Evolutionary conservation across 2,329 filamentous ascomycete species (phyloP).

Genomic region (Colletotrichum incanum): DNA sequence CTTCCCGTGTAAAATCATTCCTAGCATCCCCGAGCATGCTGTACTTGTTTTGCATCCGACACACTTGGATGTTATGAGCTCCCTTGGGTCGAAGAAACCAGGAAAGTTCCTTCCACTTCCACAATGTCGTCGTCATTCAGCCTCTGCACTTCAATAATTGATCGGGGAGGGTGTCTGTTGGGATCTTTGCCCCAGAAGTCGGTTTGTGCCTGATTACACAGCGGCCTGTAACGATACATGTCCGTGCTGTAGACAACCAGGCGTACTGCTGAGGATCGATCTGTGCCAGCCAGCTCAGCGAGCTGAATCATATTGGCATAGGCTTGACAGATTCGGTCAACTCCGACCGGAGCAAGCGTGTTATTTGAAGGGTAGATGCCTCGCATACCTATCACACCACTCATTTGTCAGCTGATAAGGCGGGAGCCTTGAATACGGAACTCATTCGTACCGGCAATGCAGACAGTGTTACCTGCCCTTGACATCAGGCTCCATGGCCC

Average conservation of each 20-base stretch:
- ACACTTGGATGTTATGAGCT: not conserved
- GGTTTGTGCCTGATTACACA: slow-evolving; percentile 51
- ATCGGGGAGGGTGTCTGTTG: slow-evolving; percentile 50
- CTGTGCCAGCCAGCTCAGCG: slow-evolving; percentile 48
- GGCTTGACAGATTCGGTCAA: slow-evolving; percentile 50
- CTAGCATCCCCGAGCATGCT: not conserved
- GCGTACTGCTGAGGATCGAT: slow-evolving; percentile 45
- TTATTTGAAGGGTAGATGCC: slow-evolving; percentile 51
- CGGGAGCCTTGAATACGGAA: not conserved
- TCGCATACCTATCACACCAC: slow-evolving; percentile 48
- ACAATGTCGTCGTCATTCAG: slow-evolving; percentile 54
- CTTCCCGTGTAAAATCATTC: not conserved
- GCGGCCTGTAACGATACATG: slow-evolving; percentile 53
- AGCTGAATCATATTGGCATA: slow-evolving; percentile 52
- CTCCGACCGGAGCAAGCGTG: slow-evolving; percentile 49
- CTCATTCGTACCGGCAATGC: slow-evolving; percentile 47
- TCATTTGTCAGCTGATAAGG: not conserved
- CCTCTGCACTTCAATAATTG: slow-evolving; percentile 52
- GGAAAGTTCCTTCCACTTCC: slow-evolving; percentile 52
- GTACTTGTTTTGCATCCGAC: not conserved
- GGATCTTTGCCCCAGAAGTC: slow-evolving; percentile 51
- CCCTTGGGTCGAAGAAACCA: not conserved
- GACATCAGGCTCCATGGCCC: slow-evolving; percentile 52
- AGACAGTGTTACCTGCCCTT: slow-evolving; percentile 49
- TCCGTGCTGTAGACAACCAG: slow-evolving; percentile 53